Conservation (phyloP, 2,329 filamentous ascomycete genomes). For the Trichoderma oligosporum region DNA sequence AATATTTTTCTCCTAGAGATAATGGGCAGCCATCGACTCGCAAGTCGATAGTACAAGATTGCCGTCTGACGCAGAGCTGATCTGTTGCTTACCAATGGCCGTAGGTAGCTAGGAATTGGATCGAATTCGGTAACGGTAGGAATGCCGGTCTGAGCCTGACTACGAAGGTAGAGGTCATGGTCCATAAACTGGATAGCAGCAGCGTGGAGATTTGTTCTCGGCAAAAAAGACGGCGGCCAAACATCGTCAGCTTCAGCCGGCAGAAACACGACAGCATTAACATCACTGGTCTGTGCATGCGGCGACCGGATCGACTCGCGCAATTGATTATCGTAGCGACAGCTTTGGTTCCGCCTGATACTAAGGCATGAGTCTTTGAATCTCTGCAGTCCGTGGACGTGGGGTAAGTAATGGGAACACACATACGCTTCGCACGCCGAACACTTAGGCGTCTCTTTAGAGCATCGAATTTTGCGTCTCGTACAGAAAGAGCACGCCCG, state of each 20-base stretch:
- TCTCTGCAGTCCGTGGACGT: background rate
- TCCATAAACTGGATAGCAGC: slow-evolving; percentile 7
- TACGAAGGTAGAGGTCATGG: slow-evolving; percentile 3
- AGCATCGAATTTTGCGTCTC: slow-evolving; percentile 11
- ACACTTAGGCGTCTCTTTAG: slow-evolving; percentile 3
- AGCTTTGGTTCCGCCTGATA: slow-evolving; percentile 1
- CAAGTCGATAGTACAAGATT: background rate
- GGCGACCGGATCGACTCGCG: background rate
- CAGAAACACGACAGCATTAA: background rate
- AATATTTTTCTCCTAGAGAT: slow-evolving; percentile 8
- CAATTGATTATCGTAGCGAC: background rate
- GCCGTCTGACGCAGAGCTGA: background rate
- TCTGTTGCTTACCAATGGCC: background rate
- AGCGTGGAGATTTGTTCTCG: background rate
- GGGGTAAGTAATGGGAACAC: background rate
- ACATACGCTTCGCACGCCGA: slow-evolving; percentile 12
- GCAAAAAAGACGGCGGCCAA: background rate
- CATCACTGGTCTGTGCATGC: background rate
- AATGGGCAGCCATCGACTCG: slow-evolving; percentile 5
- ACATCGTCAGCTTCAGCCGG: background rate
- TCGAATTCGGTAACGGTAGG: background rate
- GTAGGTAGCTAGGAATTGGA: background rate
- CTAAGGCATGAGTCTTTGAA: background rate
- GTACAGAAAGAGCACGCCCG: slow-evolving; percentile 5
- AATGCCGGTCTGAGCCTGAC: background rate